Conservation (phyloP, 805 yeast genomes). For the Zygosaccharomyces siamensis region DNA sequence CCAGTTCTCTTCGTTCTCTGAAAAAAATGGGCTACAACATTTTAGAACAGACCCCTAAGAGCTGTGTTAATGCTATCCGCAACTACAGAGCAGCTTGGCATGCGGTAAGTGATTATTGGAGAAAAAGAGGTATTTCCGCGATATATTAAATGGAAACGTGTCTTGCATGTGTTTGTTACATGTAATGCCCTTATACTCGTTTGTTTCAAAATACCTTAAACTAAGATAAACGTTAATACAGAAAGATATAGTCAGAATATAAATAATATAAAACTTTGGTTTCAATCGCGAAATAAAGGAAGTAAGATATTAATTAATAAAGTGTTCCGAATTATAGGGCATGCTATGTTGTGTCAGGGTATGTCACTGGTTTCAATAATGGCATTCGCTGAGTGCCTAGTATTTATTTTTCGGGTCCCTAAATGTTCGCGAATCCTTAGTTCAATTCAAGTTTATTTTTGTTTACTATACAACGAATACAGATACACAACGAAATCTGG, state of each 20-base stretch:
- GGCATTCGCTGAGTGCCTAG: not conserved
- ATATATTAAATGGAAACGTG: constrained; percentile 13
- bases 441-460: not conserved
- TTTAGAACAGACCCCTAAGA: constrained; percentile 40
- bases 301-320: not conserved
- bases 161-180: not conserved
- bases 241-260: not conserved
- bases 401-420: not conserved
- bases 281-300: not conserved
- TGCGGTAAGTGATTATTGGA: constrained; percentile 88
- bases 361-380: too few relatives aligned
- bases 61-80: constrained; percentile 56
- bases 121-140: constrained; percentile 59
- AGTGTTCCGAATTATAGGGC: not conserved
- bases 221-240: not conserved
- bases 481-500: constrained; percentile 2
- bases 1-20: constrained; percentile 38
- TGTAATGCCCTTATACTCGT: not conserved
- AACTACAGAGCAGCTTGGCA: constrained; percentile 42
- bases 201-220: not conserved
- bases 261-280: not conserved
- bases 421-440: not conserved
- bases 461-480: constrained; percentile 2
- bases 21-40: constrained; percentile 47
- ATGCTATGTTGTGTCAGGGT: too few relatives aligned